Evolutionary conservation across 2,329 filamentous ascomycete species (phyloP).

Genomic region (Talaromyces piceae): DNA sequence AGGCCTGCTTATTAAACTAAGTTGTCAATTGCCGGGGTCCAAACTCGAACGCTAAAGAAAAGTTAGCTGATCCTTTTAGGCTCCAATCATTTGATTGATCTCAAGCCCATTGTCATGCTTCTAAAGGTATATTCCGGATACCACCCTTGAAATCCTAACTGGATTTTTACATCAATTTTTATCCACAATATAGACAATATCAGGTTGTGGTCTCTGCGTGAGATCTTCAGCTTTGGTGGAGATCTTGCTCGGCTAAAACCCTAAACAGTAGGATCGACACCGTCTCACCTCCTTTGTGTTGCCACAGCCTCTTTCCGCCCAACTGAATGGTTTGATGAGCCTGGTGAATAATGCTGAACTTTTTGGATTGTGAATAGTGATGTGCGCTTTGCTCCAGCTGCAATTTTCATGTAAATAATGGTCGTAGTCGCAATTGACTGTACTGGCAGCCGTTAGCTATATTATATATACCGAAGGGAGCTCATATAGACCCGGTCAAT

Average conservation of each 20-base stretch:
- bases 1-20: background rate
- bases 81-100: background rate
- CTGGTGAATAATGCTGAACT: too few species aligned
- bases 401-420: too few species aligned
- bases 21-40: too few species aligned
- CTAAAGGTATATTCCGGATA: background rate
- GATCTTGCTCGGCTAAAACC: background rate
- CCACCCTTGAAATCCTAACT: background rate
- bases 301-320: background rate
- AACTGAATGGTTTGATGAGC: too few species aligned
- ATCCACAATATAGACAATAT: too few species aligned
- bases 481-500: too few species aligned
- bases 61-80: background rate
- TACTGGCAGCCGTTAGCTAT: too few species aligned
- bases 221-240: background rate
- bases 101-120: background rate
- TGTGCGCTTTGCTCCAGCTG: too few species aligned
- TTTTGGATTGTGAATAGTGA: too few species aligned
- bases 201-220: background rate
- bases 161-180: background rate
- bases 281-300: background rate
- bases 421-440: too few species aligned
- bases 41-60: background rate
- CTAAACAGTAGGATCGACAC: background rate
- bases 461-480: too few species aligned